These are phyloP conservation scores for Pichia inconspicua DNA, from an alignment of 1,139 yeast genomes.

Conservation along the genomic window DNA sequence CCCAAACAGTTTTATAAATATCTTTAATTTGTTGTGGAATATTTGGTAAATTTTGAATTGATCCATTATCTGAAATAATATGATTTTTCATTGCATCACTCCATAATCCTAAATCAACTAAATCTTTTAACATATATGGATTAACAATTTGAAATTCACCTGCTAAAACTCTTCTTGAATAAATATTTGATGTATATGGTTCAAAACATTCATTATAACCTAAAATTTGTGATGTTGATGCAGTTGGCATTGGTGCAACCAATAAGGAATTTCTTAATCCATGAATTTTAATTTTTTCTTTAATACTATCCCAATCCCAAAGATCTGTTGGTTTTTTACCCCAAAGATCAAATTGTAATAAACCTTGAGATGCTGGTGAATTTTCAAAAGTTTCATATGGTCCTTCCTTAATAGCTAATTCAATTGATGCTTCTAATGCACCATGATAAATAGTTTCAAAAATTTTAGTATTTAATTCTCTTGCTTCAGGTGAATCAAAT, in stretches of 20 bases:
- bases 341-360: conserved; percentile 53
- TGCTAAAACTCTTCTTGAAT: conserved; percentile 51
- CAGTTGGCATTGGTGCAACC: conserved; percentile 62
- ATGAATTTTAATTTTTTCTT: conserved; percentile 36
- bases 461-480: conserved; percentile 47
- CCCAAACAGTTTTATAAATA: conserved; percentile 56
- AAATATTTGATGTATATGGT: conserved; percentile 53
- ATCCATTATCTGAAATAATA: conserved; percentile 47
- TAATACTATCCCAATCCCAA: conserved; percentile 49
- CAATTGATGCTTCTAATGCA: conserved; percentile 49
- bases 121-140: conserved; percentile 46
- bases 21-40: conserved; percentile 46
- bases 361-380: conserved; percentile 53
- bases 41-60: conserved; percentile 43
- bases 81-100: conserved; percentile 44
- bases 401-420: conserved; percentile 44
- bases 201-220: conserved; percentile 59
- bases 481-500: conserved; percentile 51
- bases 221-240: conserved; percentile 54
- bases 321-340: conserved; percentile 48
- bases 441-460: conserved; percentile 57
- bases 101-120: conserved; percentile 51
- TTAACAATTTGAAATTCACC: conserved; percentile 59
- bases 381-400: conserved; percentile 42
- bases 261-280: conserved; percentile 54